A percentile compares a stretch with the other conserved stretches of the same genome.
phyloP scores from a whole-genome alignment of 2,329 filamentous ascomycete species.

The Neocatenulostroma microsporum region DNA sequence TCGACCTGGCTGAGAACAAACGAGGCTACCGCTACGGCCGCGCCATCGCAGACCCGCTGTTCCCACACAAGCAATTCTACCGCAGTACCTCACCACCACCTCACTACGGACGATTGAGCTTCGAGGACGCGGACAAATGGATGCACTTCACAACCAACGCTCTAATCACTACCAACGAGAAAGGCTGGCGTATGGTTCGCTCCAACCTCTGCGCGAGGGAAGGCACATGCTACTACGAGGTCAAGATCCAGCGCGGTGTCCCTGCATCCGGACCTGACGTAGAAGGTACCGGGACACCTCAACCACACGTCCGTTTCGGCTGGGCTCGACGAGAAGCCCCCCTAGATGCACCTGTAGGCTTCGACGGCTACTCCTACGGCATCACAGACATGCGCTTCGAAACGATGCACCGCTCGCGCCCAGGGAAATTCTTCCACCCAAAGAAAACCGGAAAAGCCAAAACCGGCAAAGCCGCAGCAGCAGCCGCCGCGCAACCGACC shows the following conservation, averaged over 20 bases:
- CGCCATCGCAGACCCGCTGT: constrained; percentile 80
- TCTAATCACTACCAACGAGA: constrained; percentile 75
- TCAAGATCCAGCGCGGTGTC: constrained; percentile 75
- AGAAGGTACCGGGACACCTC: constrained; percentile 44
- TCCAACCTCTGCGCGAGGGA: constrained; percentile 87
- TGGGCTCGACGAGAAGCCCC: constrained; percentile 77
- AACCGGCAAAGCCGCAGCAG: constrained; percentile 32
- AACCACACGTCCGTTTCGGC: constrained; percentile 66
- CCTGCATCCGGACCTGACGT: constrained; percentile 37
- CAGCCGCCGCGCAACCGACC: constrained; percentile 46
- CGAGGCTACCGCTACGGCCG: constrained; percentile 78
- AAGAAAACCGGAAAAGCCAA: constrained; percentile 24
- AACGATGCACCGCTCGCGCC: constrained; percentile 85
- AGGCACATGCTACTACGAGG: constrained; percentile 90
- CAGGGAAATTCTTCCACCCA: constrained; percentile 66
- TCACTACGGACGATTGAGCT: constrained; percentile 76
- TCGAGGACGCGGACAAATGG: constrained; percentile 80
- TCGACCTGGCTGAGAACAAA: constrained; percentile 55
- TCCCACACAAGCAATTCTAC: constrained; percentile 81
- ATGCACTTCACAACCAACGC: constrained; percentile 69
- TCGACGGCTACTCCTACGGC: constrained; percentile 89
- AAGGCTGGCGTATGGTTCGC: constrained; percentile 84
- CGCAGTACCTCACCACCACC: constrained; percentile 80
- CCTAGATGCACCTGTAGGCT: constrained; percentile 74
- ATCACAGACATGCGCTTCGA: constrained; percentile 84